These are phyloP conservation scores for Verticillium zaregamsianum DNA, from an alignment of 2,329 filamentous ascomycete genomes.

Conservation along the genomic window DNA sequence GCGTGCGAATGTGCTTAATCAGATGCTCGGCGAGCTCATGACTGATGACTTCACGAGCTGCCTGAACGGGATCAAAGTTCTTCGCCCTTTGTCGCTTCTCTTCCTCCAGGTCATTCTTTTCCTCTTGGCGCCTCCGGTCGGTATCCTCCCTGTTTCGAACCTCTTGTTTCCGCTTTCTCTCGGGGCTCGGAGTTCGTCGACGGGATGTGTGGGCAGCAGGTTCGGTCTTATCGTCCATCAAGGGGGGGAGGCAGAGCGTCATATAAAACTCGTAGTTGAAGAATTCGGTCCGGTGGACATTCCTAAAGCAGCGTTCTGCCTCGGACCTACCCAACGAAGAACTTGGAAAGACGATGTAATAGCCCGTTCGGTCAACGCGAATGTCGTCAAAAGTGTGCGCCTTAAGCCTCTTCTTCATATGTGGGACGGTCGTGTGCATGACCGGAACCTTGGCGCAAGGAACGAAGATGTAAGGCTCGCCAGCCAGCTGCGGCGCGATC, in stretches of 20 bases:
- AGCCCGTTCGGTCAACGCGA: slow-evolving; percentile 78
- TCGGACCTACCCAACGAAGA: slow-evolving; percentile 73
- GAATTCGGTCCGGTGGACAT: slow-evolving; percentile 75
- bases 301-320: slow-evolving; percentile 72
- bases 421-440: slow-evolving; percentile 76
- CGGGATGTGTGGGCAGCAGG: slow-evolving; percentile 15
- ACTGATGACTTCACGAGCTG: slow-evolving; percentile 74
- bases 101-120: slow-evolving; percentile 79
- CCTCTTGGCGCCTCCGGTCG: slow-evolving; percentile 63
- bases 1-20: slow-evolving; percentile 81
- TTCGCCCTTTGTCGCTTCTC: slow-evolving; percentile 85
- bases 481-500: slow-evolving; percentile 65
- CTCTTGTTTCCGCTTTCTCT: slow-evolving; percentile 31
- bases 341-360: slow-evolving; percentile 87
- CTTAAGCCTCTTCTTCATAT: slow-evolving; percentile 86
- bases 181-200: slow-evolving; percentile 31
- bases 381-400: slow-evolving; percentile 78
- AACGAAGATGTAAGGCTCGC: slow-evolving; percentile 87
- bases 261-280: slow-evolving; percentile 93
- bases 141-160: slow-evolving; percentile 59
- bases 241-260: slow-evolving; percentile 57
- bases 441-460: slow-evolving; percentile 84
- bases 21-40: slow-evolving; percentile 83
- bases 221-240: slow-evolving; percentile 9
- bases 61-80: slow-evolving; percentile 83